Evolutionary conservation across 1,284 basidiomycete species (phyloP).

Genomic region (Leucoagaricus sp.): DNA sequence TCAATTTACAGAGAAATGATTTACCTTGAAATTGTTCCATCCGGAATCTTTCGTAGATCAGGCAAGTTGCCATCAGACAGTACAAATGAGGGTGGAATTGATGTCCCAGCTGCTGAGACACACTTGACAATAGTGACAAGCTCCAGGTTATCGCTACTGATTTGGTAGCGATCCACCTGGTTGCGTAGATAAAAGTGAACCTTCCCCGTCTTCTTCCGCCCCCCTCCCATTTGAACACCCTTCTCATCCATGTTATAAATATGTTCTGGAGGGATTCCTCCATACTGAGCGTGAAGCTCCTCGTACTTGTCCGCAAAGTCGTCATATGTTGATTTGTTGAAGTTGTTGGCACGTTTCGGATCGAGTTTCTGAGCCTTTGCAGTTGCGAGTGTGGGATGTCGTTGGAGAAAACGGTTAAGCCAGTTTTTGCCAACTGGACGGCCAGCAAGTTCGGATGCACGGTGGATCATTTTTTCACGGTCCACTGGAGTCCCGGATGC

Average conservation of each 20-base stretch:
- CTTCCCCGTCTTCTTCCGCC: conserved; percentile 11
- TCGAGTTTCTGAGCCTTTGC: conserved; percentile 13
- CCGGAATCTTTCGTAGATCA: conserved; percentile 13
- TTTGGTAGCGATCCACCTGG: conserved; percentile 13
- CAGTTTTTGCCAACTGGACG: conserved; percentile 4
- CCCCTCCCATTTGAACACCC: conserved; percentile 21
- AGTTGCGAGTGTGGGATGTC: conserved; percentile 3
- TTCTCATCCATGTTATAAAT: conserved; percentile 28
- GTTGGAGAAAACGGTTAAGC: background rate
- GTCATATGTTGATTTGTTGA: conserved; percentile 14
- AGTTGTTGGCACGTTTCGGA: conserved; percentile 19
- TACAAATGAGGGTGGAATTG: conserved; percentile 19
- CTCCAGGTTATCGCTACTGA: conserved; percentile 24
- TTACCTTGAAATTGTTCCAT: conserved; percentile 16
- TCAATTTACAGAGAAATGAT: background rate
- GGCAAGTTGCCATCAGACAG: conserved; percentile 19
- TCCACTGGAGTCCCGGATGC: background rate
- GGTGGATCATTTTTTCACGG: background rate
- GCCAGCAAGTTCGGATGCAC: conserved; percentile 4
- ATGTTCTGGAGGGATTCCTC: conserved; percentile 21
- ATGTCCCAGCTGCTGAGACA: conserved; percentile 20
- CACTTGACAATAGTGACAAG: conserved; percentile 24
- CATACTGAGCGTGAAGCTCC: conserved; percentile 6
- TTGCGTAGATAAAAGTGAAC: conserved; percentile 12
- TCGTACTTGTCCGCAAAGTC: conserved; percentile 17